phyloP scores from a whole-genome alignment of 768 basidiomycete genomes.

The Amanita exitialis region DNA sequence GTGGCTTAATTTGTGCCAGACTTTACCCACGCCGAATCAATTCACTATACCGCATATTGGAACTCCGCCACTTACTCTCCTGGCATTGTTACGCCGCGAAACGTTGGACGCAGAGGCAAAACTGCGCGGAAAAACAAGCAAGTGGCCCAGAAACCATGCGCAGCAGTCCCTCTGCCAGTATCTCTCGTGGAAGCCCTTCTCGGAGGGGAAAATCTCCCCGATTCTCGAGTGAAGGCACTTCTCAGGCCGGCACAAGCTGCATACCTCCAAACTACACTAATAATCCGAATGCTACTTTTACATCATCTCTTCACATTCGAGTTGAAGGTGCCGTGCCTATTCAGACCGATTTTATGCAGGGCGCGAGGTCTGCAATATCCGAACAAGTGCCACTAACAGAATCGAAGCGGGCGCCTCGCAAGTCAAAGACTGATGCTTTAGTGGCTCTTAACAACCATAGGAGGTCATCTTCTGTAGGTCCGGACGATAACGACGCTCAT shows the following conservation, averaged over 20 bases:
- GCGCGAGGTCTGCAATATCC: constrained; percentile 23
- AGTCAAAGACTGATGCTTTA: constrained; percentile 84
- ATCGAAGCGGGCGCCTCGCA: constrained; percentile 68
- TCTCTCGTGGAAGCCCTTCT: constrained; percentile 48
- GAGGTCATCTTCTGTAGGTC: constrained; percentile 41
- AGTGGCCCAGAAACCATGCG: constrained; percentile 27
- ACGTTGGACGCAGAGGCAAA: constrained; percentile 26
- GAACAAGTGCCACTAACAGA: constrained; percentile 30
- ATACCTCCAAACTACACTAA: constrained; percentile 38
- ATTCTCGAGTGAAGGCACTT: constrained; percentile 35
- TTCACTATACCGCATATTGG: constrained; percentile 31
- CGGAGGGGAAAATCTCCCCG: constrained; percentile 56
- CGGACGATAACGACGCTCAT: constrained; percentile 40
- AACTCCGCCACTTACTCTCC: constrained; percentile 38
- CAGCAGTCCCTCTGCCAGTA: constrained; percentile 32
- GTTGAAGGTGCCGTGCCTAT: constrained; percentile 69
- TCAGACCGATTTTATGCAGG: constrained; percentile 32
- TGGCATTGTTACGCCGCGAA: constrained; percentile 28
- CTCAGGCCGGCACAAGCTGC: constrained; percentile 35
- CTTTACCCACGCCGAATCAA: constrained; percentile 37
- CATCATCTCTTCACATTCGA: constrained; percentile 67
- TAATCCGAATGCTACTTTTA: constrained; percentile 41
- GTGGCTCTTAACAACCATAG: constrained; percentile 67
- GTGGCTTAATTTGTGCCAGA: constrained; percentile 9
- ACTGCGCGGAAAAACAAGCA: constrained; percentile 25